phyloP scores from a whole-genome alignment of 1,139 yeast species.

The Scheffersomyces stambukii region DNA sequence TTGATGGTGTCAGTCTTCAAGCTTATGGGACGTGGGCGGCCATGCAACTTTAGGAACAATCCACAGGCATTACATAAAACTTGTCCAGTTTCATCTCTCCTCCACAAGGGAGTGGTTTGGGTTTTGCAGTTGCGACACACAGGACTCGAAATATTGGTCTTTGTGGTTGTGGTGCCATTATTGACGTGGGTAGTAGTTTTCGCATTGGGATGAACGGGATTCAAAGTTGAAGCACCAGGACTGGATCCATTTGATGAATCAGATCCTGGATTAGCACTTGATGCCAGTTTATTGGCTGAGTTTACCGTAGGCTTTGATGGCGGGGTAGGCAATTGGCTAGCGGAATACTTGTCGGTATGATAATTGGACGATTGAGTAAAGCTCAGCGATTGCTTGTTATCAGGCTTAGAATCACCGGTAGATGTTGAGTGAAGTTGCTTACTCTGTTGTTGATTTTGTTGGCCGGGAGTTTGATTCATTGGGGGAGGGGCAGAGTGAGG shows the following conservation, averaged over 20 bases:
- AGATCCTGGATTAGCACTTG: constrained; percentile 3
- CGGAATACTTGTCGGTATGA: constrained; percentile 3
- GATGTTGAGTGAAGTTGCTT: no score
- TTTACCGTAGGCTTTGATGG: constrained; percentile 8
- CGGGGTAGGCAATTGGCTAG: constrained; percentile 11
- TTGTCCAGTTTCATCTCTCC: constrained; percentile 90
- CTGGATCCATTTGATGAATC: constrained; percentile 3
- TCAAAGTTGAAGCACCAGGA: constrained; percentile 3
- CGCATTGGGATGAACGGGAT: constrained; percentile 45
- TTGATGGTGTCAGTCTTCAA: constrained; percentile 89
- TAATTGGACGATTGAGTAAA: constrained; percentile 4
- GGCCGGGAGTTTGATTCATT: not conserved
- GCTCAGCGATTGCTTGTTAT: no score
- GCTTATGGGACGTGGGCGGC: constrained; percentile 87
- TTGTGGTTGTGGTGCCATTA: constrained; percentile 44
- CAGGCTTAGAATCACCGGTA: no score
- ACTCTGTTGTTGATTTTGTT: constrained; percentile 1
- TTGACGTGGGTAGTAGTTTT: constrained; percentile 42
- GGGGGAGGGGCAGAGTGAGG: constrained; percentile 4
- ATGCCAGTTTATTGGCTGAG: constrained; percentile 2
- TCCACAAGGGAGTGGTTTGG: constrained; percentile 91
- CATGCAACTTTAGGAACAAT: constrained; percentile 82
- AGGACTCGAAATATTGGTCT: constrained; percentile 56
- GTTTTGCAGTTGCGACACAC: constrained; percentile 89
- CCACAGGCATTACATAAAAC: constrained; percentile 97